These are phyloP conservation scores for Xylaria sp. DNA, from an alignment of 2,329 filamentous ascomycete genomes.

Conservation along the genomic window DNA sequence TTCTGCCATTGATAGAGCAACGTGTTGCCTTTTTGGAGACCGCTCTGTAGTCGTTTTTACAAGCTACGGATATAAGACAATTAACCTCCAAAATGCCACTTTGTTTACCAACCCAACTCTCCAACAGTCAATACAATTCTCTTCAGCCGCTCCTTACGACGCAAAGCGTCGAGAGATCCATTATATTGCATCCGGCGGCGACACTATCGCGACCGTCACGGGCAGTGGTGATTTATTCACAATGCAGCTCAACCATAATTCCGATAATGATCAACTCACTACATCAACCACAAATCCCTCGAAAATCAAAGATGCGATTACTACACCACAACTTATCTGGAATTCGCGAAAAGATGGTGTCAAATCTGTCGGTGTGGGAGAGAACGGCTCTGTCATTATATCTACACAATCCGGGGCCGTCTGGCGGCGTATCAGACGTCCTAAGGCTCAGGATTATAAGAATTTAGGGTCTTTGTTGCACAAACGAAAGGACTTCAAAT, in stretches of 20 bases:
- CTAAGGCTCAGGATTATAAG: conserved; percentile 77
- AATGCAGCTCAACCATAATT: conserved; percentile 76
- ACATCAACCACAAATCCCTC: conserved; percentile 91
- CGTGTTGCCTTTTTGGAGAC: conserved; percentile 84
- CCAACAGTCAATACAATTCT: conserved; percentile 62
- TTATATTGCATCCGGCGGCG: conserved; percentile 84
- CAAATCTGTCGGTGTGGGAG: conserved; percentile 85
- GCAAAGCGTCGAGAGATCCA: conserved; percentile 73
- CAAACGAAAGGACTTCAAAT: conserved; percentile 91
- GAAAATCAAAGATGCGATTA: conserved; percentile 86
- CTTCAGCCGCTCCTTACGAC: conserved; percentile 73
- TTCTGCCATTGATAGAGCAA: conserved; percentile 90
- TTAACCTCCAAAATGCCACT: conserved; percentile 81
- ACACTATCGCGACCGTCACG: conserved; percentile 90
- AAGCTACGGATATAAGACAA: conserved; percentile 93
- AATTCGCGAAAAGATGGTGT: conserved; percentile 87
- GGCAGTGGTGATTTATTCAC: conserved; percentile 89
- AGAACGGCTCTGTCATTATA: conserved; percentile 94
- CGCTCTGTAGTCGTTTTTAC: conserved; percentile 93
- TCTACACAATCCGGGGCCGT: conserved; percentile 93
- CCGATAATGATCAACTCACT: conserved; percentile 67
- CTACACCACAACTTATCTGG: conserved; percentile 85
- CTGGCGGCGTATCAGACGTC: conserved; percentile 86
- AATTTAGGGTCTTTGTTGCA: conserved; percentile 56
- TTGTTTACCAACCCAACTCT: conserved; percentile 77